Base-by-base conservation (phyloP, 2,329 filamentous ascomycete species). In the Colletotrichum sp. region DNA sequence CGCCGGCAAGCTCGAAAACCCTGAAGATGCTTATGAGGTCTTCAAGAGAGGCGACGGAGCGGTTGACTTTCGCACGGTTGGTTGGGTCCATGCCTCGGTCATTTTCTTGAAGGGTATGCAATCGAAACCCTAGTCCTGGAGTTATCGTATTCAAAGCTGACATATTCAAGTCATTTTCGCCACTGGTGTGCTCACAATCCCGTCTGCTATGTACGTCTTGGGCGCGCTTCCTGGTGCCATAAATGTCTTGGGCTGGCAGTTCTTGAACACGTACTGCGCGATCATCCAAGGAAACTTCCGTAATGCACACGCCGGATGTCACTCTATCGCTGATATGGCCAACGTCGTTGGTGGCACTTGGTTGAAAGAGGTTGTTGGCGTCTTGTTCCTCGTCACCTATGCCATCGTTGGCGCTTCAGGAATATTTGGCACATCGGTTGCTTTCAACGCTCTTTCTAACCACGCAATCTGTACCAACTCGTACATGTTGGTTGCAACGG, bases 381-480 rank as follows among this genome's bases (percentile, higher is more conserved):
- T 87, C 1, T 80, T 93, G 3, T 93, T 92, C 81, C 86, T 92
- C 18, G 82, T 92, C 8, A 90, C 89, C 6, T 92, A 91, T 74
- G 86, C 92, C 55, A 88, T 93, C 16, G 88, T 88, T 43, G 86
- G 87, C 10, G 91, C 88, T 2, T 89, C 88, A 1, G 91, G 91
- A 8, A 91, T 93, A 75, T 85, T 93, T 43, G 90, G 90, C 15
- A 87, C 92, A 2, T 90, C 90, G 0, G 90, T 90, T 0, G 91
- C 87, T 0, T 83, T 93, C 68, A 93, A 93, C 78, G 90, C 91
- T 1, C 84, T 93, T 3, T 91, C 90, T 0, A 84, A 86, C 34
- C 91, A 93, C 78, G 88, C 88, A 5, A 83, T 88, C 5, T 93
- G 92, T 79, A 92, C 91, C 0, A 90, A 91, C 18, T 91, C 86